Conservation (phyloP, 129 eudicot species). For the Kitagawia praeruptora region DNA sequence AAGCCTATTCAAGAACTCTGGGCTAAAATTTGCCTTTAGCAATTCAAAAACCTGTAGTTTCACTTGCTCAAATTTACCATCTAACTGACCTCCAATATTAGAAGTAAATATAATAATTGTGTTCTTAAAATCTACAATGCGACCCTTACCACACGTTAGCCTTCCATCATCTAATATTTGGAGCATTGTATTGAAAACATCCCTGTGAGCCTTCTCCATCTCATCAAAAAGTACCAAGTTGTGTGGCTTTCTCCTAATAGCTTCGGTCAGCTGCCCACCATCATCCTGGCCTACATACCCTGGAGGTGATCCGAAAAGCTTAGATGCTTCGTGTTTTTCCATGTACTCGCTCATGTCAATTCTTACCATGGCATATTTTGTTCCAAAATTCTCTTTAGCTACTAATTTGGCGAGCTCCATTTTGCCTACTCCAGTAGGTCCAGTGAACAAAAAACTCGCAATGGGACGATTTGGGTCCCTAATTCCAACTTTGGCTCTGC, state of each 20-base stretch:
- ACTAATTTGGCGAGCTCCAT: conserved; percentile 12
- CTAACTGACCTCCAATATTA: conserved; percentile 31
- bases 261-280: conserved; percentile 51
- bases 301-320: conserved; percentile 45
- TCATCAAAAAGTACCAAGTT: conserved; percentile 42
- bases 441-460: conserved; percentile 19
- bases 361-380: conserved; percentile 6
- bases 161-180: conserved; percentile 51
- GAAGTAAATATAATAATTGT: conserved; percentile 42
- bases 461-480: conserved; percentile 19
- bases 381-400: conserved; percentile 16
- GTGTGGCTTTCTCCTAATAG: conserved; percentile 32
- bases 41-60: conserved; percentile 27
- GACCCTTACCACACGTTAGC: conserved; percentile 43
- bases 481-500: conserved; percentile 12
- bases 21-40: conserved; percentile 29
- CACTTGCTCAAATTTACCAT: conserved; percentile 22
- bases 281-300: conserved; percentile 46
- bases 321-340: conserved; percentile 21
- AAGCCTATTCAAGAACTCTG: conserved; percentile 36
- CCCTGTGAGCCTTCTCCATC: conserved; percentile 46
- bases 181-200: conserved; percentile 42
- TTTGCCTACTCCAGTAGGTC: conserved; percentile 17
- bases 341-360: conserved; percentile 15
- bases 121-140: conserved; percentile 41